phyloP scores from a whole-genome alignment of 2,329 filamentous ascomycete genomes.

The Magnaporthales sp. region DNA sequence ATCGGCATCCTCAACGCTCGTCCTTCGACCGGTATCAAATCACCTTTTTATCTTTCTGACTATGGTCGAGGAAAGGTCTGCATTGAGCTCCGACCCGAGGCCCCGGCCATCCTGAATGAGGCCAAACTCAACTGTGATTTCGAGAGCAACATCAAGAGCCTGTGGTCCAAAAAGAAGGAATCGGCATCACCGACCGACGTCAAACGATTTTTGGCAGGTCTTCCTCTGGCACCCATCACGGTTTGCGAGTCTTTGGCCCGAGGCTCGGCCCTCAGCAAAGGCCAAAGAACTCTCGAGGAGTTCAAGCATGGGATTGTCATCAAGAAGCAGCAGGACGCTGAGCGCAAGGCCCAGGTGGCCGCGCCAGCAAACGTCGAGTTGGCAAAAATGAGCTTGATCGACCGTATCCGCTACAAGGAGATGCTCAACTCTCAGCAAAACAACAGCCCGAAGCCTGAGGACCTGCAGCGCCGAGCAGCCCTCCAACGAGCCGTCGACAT shows the following conservation, averaged over 20 bases:
- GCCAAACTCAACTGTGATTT: slow-evolving; percentile 29
- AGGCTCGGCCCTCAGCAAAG: slow-evolving; percentile 52
- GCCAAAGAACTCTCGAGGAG: slow-evolving; percentile 60
- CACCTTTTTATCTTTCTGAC: slow-evolving; percentile 33
- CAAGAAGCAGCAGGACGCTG: slow-evolving; percentile 38
- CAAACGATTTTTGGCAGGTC: slow-evolving; percentile 42
- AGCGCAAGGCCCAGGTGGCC: slow-evolving; percentile 17
- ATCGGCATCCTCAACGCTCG: slow-evolving; percentile 48
- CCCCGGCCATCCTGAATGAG: slow-evolving; percentile 35
- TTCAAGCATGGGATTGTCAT: slow-evolving; percentile 53
- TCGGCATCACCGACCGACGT: slow-evolving; percentile 20
- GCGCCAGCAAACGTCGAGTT: slow-evolving; percentile 31
- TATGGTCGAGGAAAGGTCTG: slow-evolving; percentile 38
- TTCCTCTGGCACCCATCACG: slow-evolving; percentile 47
- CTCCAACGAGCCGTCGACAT: slow-evolving; percentile 62
- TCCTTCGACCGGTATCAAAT: slow-evolving; percentile 10
- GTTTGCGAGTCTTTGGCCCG: slow-evolving; percentile 41
- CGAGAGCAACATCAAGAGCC: slow-evolving; percentile 35
- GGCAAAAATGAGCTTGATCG: slow-evolving; percentile 59
- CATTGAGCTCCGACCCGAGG: slow-evolving; percentile 41
- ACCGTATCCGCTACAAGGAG: slow-evolving; percentile 68
- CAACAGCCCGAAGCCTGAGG: slow-evolving; percentile 25
- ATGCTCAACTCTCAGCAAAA: slow-evolving; percentile 37
- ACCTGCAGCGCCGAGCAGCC: slow-evolving; percentile 53
- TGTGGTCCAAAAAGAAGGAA: slow-evolving; percentile 28